phyloP scores from a whole-genome alignment of 1,139 yeast genomes.

The Suhomyces wounanorum region DNA sequence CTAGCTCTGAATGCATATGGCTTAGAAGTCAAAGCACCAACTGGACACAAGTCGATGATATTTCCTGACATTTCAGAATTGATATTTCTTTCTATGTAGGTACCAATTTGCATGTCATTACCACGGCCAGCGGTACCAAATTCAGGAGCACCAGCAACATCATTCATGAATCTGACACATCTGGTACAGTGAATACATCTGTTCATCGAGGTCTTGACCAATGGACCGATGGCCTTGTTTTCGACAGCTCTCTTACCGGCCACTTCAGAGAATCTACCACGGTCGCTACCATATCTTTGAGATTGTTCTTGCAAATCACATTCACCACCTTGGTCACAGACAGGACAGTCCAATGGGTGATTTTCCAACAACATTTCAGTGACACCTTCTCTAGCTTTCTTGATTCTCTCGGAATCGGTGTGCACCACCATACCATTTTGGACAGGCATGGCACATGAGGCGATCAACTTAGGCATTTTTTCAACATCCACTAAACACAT shows the following conservation, averaged over 20 bases:
- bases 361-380: slow-evolving; percentile 86
- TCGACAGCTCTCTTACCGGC: slow-evolving; percentile 89
- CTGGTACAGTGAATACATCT: slow-evolving; percentile 93
- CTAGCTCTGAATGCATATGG: slow-evolving; percentile 91
- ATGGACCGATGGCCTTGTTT: slow-evolving; percentile 88
- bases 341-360: slow-evolving; percentile 92
- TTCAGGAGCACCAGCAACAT: slow-evolving; percentile 92
- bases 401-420: slow-evolving; percentile 78
- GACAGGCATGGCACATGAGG: slow-evolving; percentile 91
- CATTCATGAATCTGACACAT: slow-evolving; percentile 88
- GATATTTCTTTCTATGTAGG: slow-evolving; percentile 81
- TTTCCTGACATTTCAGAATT: slow-evolving; percentile 88
- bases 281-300: slow-evolving; percentile 79
- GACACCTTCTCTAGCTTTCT: slow-evolving; percentile 87
- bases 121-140: slow-evolving; percentile 90
- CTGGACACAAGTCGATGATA: slow-evolving; percentile 87
- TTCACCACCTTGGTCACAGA: slow-evolving; percentile 94
- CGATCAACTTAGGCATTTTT: slow-evolving; percentile 86
- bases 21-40: slow-evolving; percentile 87
- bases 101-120: slow-evolving; percentile 89
- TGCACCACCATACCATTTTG: slow-evolving; percentile 87
- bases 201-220: slow-evolving; percentile 89
- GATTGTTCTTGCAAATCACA: slow-evolving; percentile 92
- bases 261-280: slow-evolving; percentile 82
- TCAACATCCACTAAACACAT: slow-evolving; percentile 93